Base-by-base conservation (phyloP, 768 basidiomycete species). In the Mycena olivaceomarginata region DNA sequence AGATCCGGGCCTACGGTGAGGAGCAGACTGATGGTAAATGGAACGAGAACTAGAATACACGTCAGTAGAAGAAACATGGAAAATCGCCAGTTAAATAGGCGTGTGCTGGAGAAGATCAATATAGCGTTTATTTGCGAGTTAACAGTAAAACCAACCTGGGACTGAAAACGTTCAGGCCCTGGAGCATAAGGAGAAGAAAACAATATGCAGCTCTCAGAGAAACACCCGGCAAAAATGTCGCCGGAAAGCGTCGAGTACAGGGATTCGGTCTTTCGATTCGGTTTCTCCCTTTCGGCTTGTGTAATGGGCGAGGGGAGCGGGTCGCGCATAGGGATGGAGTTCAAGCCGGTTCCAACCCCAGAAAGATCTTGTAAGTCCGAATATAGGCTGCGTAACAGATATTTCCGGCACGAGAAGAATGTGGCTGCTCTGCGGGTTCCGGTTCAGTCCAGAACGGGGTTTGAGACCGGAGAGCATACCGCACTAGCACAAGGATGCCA, bases 131-230 rank as follows among this genome's bases (percentile, higher is more conserved):
- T 57, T 41, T 60, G 10, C 5, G n/a, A 8, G 31, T 68, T 45
- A 25, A 6, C 20, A 53, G 40, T 62, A 43, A 45, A 15, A 88
- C 93, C 74, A 64, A 95, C 94, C 84, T 83, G 13, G 92, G 81
- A 46, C 90, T 86, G 48, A 96, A 87, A 1, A 93, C 57, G 53
- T 89, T 86, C 63, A 92, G 68, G 3, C 90, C 94, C 84, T 97
- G 96, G n/a, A 91, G 89, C 84, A 96, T 90, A 7, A 97, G 86
- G 72, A 97, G 87, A 15, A 92, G 77, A 80, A 80, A 96, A 96
- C 75, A 97, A 85, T 80, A 91, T 90, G 77, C 93, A 93, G 67
- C 93, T 92, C 84, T 96, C 96, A 1, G 94, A 90, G 82, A 96
- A 95, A 80, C 93, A 93, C 43, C 92, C 84, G 0, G 94, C 90